A percentile compares a stretch with the other conserved stretches of the same genome.
Evolutionary conservation across 2,329 filamentous ascomycete species (phyloP).

Genomic region (Epichloe bromicola): DNA sequence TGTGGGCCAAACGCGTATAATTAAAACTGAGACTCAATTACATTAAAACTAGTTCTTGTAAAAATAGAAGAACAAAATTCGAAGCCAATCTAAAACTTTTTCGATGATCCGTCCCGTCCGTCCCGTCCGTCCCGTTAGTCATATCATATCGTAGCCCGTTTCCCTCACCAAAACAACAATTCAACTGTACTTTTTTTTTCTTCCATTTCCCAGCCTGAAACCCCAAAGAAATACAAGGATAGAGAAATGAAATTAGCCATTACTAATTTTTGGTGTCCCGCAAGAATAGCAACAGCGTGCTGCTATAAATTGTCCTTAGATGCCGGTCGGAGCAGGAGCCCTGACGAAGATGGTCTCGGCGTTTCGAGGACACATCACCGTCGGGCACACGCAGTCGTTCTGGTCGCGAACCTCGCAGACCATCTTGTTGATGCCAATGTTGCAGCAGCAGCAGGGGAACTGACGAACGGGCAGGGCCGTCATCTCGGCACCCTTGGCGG

Average conservation of each 20-base stretch:
- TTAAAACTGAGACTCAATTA: not conserved
- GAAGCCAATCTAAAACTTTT: not conserved
- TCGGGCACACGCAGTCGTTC: constrained; percentile 12
- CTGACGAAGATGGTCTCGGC: constrained; percentile 1
- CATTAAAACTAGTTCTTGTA: not conserved
- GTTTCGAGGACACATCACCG: constrained; percentile 6
- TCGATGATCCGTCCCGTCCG: not conserved
- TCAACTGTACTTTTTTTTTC: not conserved
- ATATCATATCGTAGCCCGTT: not conserved
- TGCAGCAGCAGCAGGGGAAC: constrained; percentile 14
- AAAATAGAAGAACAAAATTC: not conserved
- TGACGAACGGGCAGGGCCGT: not conserved
- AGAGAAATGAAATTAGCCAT: not conserved
- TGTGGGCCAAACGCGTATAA: not conserved
- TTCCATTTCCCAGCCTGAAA: not conserved
- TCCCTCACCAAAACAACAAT: not conserved
- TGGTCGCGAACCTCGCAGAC: constrained; percentile 9
- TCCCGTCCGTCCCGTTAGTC: not conserved
- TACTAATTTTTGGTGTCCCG: not conserved
- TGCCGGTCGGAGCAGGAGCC: not conserved
- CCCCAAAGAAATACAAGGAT: not conserved
- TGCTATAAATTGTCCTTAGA: not conserved
- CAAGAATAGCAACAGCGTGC: not conserved
- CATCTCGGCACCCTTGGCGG: not conserved
- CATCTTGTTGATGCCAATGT: constrained; percentile 7